A percentile compares a stretch with the other conserved stretches of the same genome.
Evolutionary conservation across 345 rosid species (phyloP).

Genomic region (Limnanthes douglasii): DNA sequence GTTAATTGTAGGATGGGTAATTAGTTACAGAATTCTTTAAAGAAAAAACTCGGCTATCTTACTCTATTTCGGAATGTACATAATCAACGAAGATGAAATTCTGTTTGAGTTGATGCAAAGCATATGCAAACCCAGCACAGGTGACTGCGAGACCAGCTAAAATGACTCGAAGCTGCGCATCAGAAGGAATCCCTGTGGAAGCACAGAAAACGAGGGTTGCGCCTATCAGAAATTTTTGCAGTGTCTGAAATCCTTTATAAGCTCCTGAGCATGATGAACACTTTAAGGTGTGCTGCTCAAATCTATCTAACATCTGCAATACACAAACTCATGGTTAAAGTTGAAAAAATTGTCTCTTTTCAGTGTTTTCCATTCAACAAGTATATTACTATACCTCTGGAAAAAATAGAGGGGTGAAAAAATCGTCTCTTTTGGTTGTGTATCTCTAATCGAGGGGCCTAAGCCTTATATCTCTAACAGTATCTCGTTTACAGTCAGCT

Average conservation of each 20-base stretch:
- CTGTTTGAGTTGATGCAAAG: slow-evolving; percentile 41
- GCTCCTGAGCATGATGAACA: slow-evolving; percentile 81
- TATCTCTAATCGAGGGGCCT: no score
- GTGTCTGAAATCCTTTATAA: slow-evolving; percentile 33
- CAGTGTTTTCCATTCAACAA: no score
- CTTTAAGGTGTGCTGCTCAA: slow-evolving; percentile 75
- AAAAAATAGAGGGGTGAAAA: no score
- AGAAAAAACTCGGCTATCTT: no score
- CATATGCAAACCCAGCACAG: slow-evolving; percentile 41
- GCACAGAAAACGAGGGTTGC: slow-evolving; percentile 38
- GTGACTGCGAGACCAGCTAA: slow-evolving; percentile 44
- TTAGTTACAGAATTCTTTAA: no score
- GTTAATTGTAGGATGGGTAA: no score
- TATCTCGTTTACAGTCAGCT: no score
- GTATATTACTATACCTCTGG: no score
- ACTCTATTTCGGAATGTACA: slow-evolving; percentile 76
- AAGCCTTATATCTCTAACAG: no score
- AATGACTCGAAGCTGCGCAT: slow-evolving; percentile 26
- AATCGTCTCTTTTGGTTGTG: no score
- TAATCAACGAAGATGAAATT: slow-evolving; percentile 77
- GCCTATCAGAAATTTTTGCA: slow-evolving; percentile 52
- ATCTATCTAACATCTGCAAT: slow-evolving; percentile 95
- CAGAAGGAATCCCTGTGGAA: slow-evolving; percentile 58
- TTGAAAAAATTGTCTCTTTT: no score
- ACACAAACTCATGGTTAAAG: no score